Evolutionary conservation across 2,329 filamentous ascomycete genomes (phyloP).

Genomic region (Aspergillus costaricaensis): DNA sequence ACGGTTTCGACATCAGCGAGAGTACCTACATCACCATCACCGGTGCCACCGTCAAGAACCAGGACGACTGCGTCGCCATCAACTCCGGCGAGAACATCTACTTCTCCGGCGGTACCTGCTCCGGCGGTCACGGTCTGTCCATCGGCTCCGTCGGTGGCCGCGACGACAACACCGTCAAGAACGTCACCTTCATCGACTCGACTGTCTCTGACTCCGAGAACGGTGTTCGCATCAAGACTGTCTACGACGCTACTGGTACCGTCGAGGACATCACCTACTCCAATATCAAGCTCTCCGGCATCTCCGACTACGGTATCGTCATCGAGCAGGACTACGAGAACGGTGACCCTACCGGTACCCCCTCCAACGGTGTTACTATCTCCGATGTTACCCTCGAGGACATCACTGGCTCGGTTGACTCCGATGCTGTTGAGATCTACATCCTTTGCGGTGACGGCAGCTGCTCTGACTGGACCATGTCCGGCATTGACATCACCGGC

Average conservation of each 20-base stretch:
- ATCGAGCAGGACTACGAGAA: conserved; percentile 62
- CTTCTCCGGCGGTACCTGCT: conserved; percentile 34
- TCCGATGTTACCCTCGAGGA: conserved; percentile 40
- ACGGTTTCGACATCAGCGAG: conserved; percentile 45
- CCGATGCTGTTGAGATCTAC: conserved; percentile 48
- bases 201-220: conserved; percentile 56
- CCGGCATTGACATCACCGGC: conserved; percentile 52
- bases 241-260: conserved; percentile 53
- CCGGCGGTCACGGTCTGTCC: conserved; percentile 54
- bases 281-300: conserved; percentile 53
- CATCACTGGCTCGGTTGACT: conserved; percentile 39
- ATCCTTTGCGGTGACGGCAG: conserved; percentile 58
- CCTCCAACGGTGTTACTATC: conserved; percentile 45
- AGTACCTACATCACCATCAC: conserved; percentile 53
- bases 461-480: conserved; percentile 59
- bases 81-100: conserved; percentile 54
- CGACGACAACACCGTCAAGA: conserved; percentile 56
- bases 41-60: conserved; percentile 57
- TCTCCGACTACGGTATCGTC: conserved; percentile 51
- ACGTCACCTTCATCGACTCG: conserved; percentile 54
- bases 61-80: conserved; percentile 62
- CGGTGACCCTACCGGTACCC: conserved; percentile 44
- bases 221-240: conserved; percentile 62
- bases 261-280: conserved; percentile 57
- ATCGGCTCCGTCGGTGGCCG: conserved; percentile 63